These are phyloP conservation scores for Xylariaceae sp. DNA, from an alignment of 2,329 filamentous ascomycete species.

Conservation along the genomic window DNA sequence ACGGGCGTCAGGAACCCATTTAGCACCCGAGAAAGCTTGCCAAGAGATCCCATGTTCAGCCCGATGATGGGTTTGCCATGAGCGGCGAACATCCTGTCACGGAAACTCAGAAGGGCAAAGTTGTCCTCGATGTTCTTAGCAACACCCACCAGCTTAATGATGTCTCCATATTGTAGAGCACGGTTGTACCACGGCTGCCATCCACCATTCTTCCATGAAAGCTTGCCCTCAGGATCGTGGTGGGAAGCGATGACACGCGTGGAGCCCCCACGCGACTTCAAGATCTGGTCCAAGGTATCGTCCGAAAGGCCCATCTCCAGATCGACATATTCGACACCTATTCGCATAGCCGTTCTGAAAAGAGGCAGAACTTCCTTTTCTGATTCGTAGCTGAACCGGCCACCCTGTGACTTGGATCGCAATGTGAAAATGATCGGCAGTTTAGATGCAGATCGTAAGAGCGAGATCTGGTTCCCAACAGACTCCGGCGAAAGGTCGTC, in stretches of 20 bases:
- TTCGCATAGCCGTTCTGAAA: constrained; percentile 72
- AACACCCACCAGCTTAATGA: constrained; percentile 89
- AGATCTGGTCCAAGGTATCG: constrained; percentile 65
- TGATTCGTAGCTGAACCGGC: constrained; percentile 76
- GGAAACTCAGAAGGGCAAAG: constrained; percentile 78
- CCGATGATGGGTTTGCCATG: constrained; percentile 84
- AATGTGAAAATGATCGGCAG: constrained; percentile 91
- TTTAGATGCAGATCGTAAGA: constrained; percentile 66
- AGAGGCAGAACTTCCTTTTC: constrained; percentile 67
- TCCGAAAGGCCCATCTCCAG: constrained; percentile 84
- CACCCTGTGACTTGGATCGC: constrained; percentile 80
- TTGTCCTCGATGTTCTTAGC: constrained; percentile 79
- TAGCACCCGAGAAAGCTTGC: constrained; percentile 84
- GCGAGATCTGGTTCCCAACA: constrained; percentile 74
- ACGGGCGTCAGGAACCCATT: constrained; percentile 95
- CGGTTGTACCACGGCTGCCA: constrained; percentile 90
- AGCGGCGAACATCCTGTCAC: constrained; percentile 64
- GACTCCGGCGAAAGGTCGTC: constrained; percentile 73
- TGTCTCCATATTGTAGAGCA: constrained; percentile 82
- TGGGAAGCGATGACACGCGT: constrained; percentile 92
- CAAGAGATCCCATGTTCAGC: constrained; percentile 88
- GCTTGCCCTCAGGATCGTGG: constrained; percentile 73
- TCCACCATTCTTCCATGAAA: constrained; percentile 89
- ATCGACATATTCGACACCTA: constrained; percentile 90
- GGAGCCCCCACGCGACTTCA: constrained; percentile 60